A percentile compares a stretch with the other conserved stretches of the same genome.
phyloP scores from a whole-genome alignment of 192 early-diverging fungal genomes.

The Coemansia sp. region DNA sequence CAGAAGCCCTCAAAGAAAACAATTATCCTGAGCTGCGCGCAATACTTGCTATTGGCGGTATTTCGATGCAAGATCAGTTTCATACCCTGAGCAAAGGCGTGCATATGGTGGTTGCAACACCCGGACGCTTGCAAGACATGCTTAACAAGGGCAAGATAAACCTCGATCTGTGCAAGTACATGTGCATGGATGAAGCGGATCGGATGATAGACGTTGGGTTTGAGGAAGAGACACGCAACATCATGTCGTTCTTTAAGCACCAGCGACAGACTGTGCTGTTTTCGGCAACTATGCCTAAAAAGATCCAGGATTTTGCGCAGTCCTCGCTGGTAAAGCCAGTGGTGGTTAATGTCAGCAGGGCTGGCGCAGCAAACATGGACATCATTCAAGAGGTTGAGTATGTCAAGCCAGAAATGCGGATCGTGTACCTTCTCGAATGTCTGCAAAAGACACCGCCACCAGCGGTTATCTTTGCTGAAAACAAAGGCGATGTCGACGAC shows the following conservation, averaged over 20 bases:
- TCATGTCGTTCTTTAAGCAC: constrained; percentile 91
- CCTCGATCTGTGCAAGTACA: constrained; percentile 80
- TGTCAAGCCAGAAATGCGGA: constrained; percentile 94
- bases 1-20: constrained; percentile 57
- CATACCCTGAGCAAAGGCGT: constrained; percentile 72
- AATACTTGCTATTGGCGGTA: constrained; percentile 92
- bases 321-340: constrained; percentile 86
- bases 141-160: constrained; percentile 84
- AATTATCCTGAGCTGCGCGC: constrained; percentile 76
- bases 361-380: constrained; percentile 94
- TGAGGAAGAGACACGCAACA: constrained; percentile 93
- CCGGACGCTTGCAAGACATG: constrained; percentile 93
- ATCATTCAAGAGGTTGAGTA: constrained; percentile 98
- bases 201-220: constrained; percentile 99
- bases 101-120: constrained; percentile 95
- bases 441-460: constrained; percentile 97
- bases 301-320: constrained; percentile 95
- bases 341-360: constrained; percentile 96
- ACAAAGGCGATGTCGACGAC: constrained; percentile 99
- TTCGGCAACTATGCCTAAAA: constrained; percentile 96
- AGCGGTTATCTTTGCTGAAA: constrained; percentile 95
- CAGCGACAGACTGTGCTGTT: constrained; percentile 98
- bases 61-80: constrained; percentile 86
- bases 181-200: constrained; percentile 98
- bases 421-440: constrained; percentile 92